A percentile compares a stretch with the other conserved stretches of the same genome.
phyloP scores from a whole-genome alignment of 192 early-diverging fungal genomes.

The Radiomyces spectabilis region DNA sequence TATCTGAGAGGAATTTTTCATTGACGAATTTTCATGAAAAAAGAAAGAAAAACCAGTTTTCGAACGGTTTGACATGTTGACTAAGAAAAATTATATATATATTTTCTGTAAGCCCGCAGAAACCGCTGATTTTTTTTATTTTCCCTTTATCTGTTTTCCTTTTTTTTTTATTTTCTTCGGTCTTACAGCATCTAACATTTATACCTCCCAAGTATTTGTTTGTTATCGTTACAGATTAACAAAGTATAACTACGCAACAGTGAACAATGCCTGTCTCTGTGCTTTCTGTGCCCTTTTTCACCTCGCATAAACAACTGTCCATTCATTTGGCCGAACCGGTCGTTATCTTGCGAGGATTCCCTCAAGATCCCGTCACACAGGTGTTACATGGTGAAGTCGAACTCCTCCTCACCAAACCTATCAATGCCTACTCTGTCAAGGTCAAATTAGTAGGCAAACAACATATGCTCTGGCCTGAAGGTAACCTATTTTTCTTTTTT shows the following conservation, averaged over 20 bases:
- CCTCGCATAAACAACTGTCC: constrained; percentile 12
- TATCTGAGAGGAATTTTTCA: background rate
- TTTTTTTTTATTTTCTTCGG: constrained; percentile 3
- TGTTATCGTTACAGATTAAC: background rate
- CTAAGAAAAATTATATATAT: background rate
- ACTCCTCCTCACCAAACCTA: constrained; percentile 11
- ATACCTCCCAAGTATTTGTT: too few relatives aligned
- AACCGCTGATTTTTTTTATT: background rate
- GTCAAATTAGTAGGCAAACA: constrained; percentile 21
- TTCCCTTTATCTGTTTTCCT: background rate
- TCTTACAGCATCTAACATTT: too few relatives aligned
- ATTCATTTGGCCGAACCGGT: constrained; percentile 24
- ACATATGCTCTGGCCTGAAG: constrained; percentile 26
- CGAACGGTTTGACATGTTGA: too few relatives aligned
- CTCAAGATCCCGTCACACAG: constrained; percentile 5
- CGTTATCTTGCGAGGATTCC: constrained; percentile 9
- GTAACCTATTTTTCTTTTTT: background rate
- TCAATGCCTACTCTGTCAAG: background rate
- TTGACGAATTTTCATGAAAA: too few relatives aligned
- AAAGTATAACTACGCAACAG: background rate
- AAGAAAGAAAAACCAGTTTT: background rate
- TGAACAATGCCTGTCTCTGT: constrained; percentile 14
- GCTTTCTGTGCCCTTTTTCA: constrained; percentile 11
- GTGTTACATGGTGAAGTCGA: constrained; percentile 22
- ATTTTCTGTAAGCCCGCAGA: background rate